Evolutionary conservation across 805 yeast genomes (phyloP), one percentile per base, ranked within the genome.

Genomic region (Blastobotrys muscicola): DNA sequence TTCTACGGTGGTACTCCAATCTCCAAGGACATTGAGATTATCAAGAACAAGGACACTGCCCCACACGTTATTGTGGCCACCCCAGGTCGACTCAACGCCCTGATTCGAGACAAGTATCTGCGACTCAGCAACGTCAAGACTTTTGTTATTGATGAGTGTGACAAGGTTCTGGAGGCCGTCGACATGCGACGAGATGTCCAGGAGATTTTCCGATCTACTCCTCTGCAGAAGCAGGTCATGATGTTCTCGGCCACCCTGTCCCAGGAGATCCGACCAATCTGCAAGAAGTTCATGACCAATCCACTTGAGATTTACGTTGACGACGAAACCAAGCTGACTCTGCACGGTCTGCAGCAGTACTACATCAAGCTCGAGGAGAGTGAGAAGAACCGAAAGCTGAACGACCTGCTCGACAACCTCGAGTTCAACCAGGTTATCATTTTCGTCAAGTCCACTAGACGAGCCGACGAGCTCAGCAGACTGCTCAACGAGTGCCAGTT

Each of bases 161-260:
- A 90, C 72, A 87, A 89, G 71, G 97, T 90, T 45, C 76, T 90
- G 66, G 97, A 92, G 71, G 71, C 79, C 44, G 46, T 81, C 59
- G 94, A 83, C 59, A 90, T 90, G 98, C 85, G 98, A 75, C 82
- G 95, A 66, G 98, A 90, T 62, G 96, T 90, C 47, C 98, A 90
- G 74, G 97, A 90, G 64, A 84, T 92, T 52, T 90, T 92, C 80
- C 82, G 96, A 67, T 85, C 85, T 49, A 90, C 98, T 42, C 98
- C 98, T 53, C 94, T 85, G 69, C 95, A 90, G 66, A 90, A 90
- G 70, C 98, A 90, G 72, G 97, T 92, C 45, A 89, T 92, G 97
- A 90, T 90, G 96, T 90, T 90, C 68, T 84, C 95, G 48, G 98
- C 98, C 53, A 90, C 98, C 45, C 75, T 90, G 57, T 80, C 95